Evolutionary conservation across 805 yeast genomes (phyloP).

Genomic region (Candida easanensis): DNA sequence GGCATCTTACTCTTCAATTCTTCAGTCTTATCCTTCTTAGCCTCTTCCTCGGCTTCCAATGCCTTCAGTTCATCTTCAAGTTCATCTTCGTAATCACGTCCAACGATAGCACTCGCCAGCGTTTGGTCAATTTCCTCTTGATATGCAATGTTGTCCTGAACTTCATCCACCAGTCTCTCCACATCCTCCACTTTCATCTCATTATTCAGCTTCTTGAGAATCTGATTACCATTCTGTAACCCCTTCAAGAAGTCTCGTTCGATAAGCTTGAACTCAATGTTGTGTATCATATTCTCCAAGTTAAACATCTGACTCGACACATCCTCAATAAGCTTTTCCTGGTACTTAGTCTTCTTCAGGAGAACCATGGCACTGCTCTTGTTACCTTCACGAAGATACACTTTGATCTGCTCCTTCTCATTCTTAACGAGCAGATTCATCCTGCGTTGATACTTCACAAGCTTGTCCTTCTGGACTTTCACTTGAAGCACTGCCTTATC

Average conservation of each 20-base stretch:
- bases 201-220: slow-evolving; percentile 68
- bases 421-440: slow-evolving; percentile 53
- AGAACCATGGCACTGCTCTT: slow-evolving; percentile 62
- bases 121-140: slow-evolving; percentile 70
- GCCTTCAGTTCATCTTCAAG: slow-evolving; percentile 60
- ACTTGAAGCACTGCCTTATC: slow-evolving; percentile 85
- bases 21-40: slow-evolving; percentile 2
- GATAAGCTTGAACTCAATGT: slow-evolving; percentile 84
- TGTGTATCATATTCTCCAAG: slow-evolving; percentile 72
- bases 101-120: slow-evolving; percentile 37
- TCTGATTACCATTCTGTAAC: slow-evolving; percentile 73
- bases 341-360: slow-evolving; percentile 76
- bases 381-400: slow-evolving; percentile 26
- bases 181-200: slow-evolving; percentile 78
- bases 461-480: slow-evolving; percentile 83
- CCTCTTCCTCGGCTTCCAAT: slow-evolving; percentile 34
- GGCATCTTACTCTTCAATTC: slow-evolving; percentile 23
- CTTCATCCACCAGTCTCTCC: slow-evolving; percentile 80
- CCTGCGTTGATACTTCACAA: slow-evolving; percentile 60
- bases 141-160: slow-evolving; percentile 75
- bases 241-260: slow-evolving; percentile 85
- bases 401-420: slow-evolving; percentile 45
- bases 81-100: slow-evolving; percentile 47
- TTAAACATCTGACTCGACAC: slow-evolving; percentile 78
- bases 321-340: slow-evolving; percentile 63